Evolutionary conservation across 1,139 yeast species (phyloP), one percentile per base, ranked within the genome.

Genomic region (Wickerhamomyces sp.): DNA sequence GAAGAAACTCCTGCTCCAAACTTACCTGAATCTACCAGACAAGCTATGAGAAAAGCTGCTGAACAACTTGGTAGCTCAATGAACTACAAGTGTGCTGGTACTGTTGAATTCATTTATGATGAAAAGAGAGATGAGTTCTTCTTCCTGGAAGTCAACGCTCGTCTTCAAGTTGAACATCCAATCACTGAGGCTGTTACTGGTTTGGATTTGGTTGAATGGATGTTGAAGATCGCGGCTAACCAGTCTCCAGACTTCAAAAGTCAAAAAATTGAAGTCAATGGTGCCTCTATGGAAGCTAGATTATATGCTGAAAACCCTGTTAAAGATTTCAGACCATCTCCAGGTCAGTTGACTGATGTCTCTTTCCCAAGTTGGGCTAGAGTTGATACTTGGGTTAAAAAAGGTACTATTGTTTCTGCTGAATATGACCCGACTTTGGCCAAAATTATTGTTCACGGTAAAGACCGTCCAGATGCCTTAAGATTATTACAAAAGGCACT

Each of bases 1-100:
- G 98, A 92, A 67, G 97, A 92, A 64, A 90, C 97, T 1, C 98
- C 98, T 10, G 97, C 97, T 41, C 97, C 97, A 38, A 82, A 85
- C 54, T 73, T 92, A 49, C 95, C 96, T 8, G 88, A 79, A 44
- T 62, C 74, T 5, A 88, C 96, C 3, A 75, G 97, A 55, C 63
- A 64, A 34, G 73, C 68, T 44, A 81, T 92, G 85, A 79, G 90
- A 64, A 68, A 69, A 38, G 94, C 97, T 31, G 90, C 96, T 31
- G 95, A 86, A 61, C 81, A 80, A 38, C 70, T 92, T 47, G 96
- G 82, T 42, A 63, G 87, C 9, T 67, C 84, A 20, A 78, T 92
- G 81, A 79, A 85, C 51, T 92, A 92, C 67, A 88, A 86, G 65
- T 81, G 96, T 65, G 97, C 97, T 36, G 98, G 97, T 60, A 92